Percentiles rank a stretch among this genome's conserved stretches.
phyloP scores from a whole-genome alignment of 2,329 filamentous ascomycete genomes.

The Ampelomyces quisqualis region DNA sequence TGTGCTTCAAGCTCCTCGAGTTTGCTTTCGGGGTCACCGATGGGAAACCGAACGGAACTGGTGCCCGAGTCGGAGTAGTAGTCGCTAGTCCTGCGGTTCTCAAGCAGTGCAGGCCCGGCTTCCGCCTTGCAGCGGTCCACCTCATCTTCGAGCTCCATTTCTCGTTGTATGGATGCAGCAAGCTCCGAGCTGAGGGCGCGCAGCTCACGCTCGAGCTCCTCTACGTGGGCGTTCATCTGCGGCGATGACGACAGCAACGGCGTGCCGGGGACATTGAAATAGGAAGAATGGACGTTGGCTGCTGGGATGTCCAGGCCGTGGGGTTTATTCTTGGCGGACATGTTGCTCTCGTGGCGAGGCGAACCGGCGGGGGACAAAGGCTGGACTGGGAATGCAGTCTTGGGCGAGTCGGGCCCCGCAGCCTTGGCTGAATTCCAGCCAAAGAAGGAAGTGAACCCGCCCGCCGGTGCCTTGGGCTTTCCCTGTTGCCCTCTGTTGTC shows the following conservation, averaged over 20 bases:
- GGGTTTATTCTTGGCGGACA: slow-evolving; percentile 42
- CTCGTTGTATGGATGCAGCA: slow-evolving; percentile 85
- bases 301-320: slow-evolving; percentile 54
- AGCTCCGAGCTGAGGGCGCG: slow-evolving; percentile 91
- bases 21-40: slow-evolving; percentile 59
- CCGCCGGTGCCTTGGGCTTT: slow-evolving; percentile 49
- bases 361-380: slow-evolving; percentile 61
- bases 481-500: slow-evolving; percentile 28
- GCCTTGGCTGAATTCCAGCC: slow-evolving; percentile 62
- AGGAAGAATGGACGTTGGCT: slow-evolving; percentile 50
- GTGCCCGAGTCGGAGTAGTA: slow-evolving; percentile 97
- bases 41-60: slow-evolving; percentile 75
- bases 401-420: slow-evolving; percentile 59
- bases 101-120: slow-evolving; percentile 57
- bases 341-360: slow-evolving; percentile 42
- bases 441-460: slow-evolving; percentile 66
- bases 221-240: slow-evolving; percentile 61
- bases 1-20: slow-evolving; percentile 77
- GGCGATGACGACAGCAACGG: slow-evolving; percentile 48
- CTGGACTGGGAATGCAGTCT: slow-evolving; percentile 63
- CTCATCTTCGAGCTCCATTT: slow-evolving; percentile 95
- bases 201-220: slow-evolving; percentile 92
- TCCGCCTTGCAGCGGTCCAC: slow-evolving; percentile 87
- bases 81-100: slow-evolving; percentile 81
- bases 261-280: slow-evolving; percentile 51